Evolutionary conservation across 257 asterid genomes (phyloP).

Genomic region (Solanum etuberosum): DNA sequence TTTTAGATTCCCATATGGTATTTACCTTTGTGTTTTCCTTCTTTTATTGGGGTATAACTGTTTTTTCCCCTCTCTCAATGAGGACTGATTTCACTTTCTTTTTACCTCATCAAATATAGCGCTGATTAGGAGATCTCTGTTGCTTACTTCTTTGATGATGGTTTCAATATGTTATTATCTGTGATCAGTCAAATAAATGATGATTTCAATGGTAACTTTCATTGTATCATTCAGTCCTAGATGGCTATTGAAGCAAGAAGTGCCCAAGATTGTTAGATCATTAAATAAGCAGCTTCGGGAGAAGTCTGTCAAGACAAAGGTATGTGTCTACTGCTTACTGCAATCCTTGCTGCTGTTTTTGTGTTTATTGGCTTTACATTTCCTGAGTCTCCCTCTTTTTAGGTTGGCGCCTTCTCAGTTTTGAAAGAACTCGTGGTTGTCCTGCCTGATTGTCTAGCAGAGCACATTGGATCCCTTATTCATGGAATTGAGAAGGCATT

Average conservation of each 20-base stretch:
- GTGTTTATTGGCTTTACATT: not conserved
- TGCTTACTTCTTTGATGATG: not conserved
- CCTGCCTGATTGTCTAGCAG: conserved; percentile 98
- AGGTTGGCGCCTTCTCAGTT: conserved; percentile 98
- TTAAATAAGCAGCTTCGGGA: conserved; percentile 87
- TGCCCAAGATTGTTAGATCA: conserved; percentile 90
- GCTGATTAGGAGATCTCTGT: not conserved
- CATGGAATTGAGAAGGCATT: conserved; percentile 97
- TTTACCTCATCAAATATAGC: not conserved
- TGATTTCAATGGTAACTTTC: not conserved
- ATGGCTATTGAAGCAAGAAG: conserved; percentile 92
- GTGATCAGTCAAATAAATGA: not conserved
- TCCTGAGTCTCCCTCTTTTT: conserved; percentile 9
- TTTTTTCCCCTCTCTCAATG: not conserved
- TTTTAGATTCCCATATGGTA: not conserved
- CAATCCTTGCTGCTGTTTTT: not conserved
- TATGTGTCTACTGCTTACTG: conserved; percentile 4
- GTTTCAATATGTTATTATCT: not conserved
- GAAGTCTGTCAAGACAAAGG: conserved; percentile 96
- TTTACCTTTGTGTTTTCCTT: not conserved
- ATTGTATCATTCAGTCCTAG: conserved; percentile 57
- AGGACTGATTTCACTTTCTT: not conserved
- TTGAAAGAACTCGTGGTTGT: conserved; percentile 87
- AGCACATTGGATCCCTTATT: conserved; percentile 90
- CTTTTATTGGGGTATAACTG: not conserved